phyloP scores from a whole-genome alignment of 2,329 filamentous ascomycete species.

The Aspergillus ibericus region DNA sequence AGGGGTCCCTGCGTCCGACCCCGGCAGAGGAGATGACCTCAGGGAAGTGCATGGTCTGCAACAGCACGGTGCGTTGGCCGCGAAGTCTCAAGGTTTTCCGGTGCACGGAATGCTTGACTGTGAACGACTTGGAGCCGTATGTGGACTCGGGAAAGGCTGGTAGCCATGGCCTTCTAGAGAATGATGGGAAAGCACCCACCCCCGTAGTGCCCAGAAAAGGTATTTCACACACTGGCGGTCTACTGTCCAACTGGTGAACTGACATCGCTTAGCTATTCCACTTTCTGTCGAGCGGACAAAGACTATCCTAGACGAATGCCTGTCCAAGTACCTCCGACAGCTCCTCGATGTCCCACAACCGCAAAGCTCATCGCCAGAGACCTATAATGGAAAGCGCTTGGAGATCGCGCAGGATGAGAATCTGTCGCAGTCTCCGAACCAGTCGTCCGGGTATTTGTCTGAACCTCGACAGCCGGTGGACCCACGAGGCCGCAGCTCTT shows the following conservation, averaged over 20 bases:
- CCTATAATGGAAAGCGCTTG: constrained; percentile 7
- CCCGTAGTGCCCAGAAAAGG: constrained; percentile 25
- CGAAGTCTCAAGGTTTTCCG: constrained; percentile 71
- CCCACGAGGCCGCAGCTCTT: constrained; percentile 28
- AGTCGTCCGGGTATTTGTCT: constrained; percentile 18
- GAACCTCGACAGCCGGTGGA: constrained; percentile 17
- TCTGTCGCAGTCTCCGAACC: constrained; percentile 9
- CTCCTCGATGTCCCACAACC: constrained; percentile 33
- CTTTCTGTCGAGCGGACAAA: constrained; percentile 63
- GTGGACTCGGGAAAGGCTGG: constrained; percentile 23
- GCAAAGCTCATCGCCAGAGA: constrained; percentile 21
- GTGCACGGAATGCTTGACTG: constrained; percentile 79
- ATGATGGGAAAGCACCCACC: constrained; percentile 19
- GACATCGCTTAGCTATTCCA: constrained; percentile 37
- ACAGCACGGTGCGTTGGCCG: constrained; percentile 77
- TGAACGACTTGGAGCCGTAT: constrained; percentile 70
- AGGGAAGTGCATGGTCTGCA: constrained; percentile 83
- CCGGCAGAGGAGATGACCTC: constrained; percentile 62
- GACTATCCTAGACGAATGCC: constrained; percentile 57
- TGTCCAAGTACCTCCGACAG: constrained; percentile 52
- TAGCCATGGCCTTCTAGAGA: constrained; percentile 20
- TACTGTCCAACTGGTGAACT: not conserved
- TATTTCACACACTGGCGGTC: constrained; percentile 7
- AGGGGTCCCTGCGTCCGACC: constrained; percentile 34
- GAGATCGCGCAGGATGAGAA: constrained; percentile 16